A percentile compares a stretch with the other conserved stretches of the same genome.
These are phyloP conservation scores for Candida broadrunensis DNA, from an alignment of 805 yeast species.

Conservation along the genomic window DNA sequence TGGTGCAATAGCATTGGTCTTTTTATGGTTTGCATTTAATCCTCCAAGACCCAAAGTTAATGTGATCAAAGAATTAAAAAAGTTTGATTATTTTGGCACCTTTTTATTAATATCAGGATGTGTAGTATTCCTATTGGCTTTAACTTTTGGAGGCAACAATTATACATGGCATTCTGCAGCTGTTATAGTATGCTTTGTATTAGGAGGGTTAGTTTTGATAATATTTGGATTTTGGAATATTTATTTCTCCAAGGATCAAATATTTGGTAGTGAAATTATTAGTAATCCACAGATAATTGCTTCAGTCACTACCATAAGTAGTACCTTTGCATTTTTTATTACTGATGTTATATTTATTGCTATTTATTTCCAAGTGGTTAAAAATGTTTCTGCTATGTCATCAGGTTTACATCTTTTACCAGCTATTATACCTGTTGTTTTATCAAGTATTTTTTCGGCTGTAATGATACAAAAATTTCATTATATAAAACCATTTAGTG, in stretches of 20 bases:
- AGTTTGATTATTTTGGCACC: constrained; percentile 53
- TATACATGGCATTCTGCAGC: constrained; percentile 51
- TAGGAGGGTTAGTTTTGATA: constrained; percentile 33
- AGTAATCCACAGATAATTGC: constrained; percentile 33
- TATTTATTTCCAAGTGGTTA: constrained; percentile 50
- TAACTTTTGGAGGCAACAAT: constrained; percentile 59
- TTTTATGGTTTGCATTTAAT: constrained; percentile 30
- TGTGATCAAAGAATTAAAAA: constrained; percentile 33
- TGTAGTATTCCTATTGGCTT: constrained; percentile 51
- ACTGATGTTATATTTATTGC: constrained; percentile 17
- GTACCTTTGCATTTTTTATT: constrained; percentile 37
- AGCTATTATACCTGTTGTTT: constrained; percentile 34
- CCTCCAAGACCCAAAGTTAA: constrained; percentile 43
- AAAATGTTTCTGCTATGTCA: constrained; percentile 36
- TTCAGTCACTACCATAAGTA: constrained; percentile 31
- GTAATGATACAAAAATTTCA: constrained; percentile 33
- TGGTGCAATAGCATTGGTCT: constrained; percentile 24
- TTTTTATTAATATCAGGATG: constrained; percentile 43
- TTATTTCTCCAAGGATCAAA: constrained; percentile 38
- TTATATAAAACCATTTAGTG: constrained; percentile 38
- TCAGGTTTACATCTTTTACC: constrained; percentile 49
- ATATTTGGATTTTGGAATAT: constrained; percentile 44
- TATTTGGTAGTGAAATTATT: constrained; percentile 45
- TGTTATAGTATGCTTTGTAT: constrained; percentile 31
- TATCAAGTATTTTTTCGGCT: constrained; percentile 37